Conservation (phyloP, 2,329 filamentous ascomycete genomes). For the Sporothrix globosa region DNA sequence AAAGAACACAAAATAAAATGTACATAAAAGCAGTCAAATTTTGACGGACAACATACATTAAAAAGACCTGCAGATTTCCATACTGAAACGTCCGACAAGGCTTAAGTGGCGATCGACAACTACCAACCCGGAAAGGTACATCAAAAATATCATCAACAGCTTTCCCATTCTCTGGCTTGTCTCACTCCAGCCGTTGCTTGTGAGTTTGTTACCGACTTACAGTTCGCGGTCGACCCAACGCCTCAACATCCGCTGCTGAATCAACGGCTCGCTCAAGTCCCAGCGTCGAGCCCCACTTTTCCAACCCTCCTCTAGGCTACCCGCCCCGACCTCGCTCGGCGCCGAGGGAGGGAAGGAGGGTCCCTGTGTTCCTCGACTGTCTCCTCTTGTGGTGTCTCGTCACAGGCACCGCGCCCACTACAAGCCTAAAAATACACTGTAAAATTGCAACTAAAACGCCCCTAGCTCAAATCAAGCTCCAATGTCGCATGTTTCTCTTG, state of each 20-base stretch:
- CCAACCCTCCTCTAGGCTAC: conserved; percentile 21
- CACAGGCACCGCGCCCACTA: not conserved
- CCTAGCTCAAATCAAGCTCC: not conserved
- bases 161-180: too few species aligned
- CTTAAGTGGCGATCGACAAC: too few species aligned
- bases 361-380: not conserved
- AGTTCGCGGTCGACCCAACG: too few species aligned
- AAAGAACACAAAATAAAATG: not conserved
- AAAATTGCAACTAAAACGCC: not conserved
- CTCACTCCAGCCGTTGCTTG: too few species aligned
- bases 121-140: too few species aligned
- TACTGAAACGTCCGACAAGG: too few species aligned
- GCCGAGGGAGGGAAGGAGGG: not conserved
- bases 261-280: conserved; percentile 20
- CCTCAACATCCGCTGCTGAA: not conserved
- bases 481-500: not conserved
- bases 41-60: too few species aligned
- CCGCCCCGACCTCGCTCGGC: not conserved
- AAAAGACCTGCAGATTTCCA: too few species aligned
- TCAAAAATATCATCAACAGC: too few species aligned
- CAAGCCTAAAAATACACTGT: conserved; percentile 20
- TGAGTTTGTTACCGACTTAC: too few species aligned
- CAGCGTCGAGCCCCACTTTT: conserved; percentile 20
- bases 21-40: not conserved
- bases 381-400: not conserved